Evolutionary conservation across 306 rosid species (phyloP).

Genomic region (Hippophae rhamnoides): DNA sequence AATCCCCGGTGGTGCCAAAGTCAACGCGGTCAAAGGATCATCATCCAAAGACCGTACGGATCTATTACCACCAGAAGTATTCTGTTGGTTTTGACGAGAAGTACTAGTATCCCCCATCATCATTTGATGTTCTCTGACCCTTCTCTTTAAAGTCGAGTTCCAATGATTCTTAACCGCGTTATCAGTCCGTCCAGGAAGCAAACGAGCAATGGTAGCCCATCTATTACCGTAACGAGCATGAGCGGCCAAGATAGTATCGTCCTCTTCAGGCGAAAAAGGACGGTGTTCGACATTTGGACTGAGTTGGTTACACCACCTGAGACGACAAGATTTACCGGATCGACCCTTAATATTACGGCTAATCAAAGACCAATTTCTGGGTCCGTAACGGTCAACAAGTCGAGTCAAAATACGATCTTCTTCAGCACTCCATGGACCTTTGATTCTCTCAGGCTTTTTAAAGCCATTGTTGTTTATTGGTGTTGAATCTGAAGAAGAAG

Average conservation of each 20-base stretch:
- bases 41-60: conserved; percentile 16
- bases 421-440: conserved; percentile 96
- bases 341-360: conserved; percentile 79
- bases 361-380: conserved; percentile 84
- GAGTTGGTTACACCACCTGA: conserved; percentile 93
- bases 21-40: conserved; percentile 82
- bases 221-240: conserved; percentile 74
- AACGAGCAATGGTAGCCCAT: conserved; percentile 94
- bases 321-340: conserved; percentile 90
- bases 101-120: background rate
- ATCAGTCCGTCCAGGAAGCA: conserved; percentile 92
- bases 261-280: conserved; percentile 72
- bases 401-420: conserved; percentile 75
- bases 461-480: background rate
- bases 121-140: conserved; percentile 22
- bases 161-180: conserved; percentile 95
- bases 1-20: conserved; percentile 78
- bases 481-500: conserved; percentile 53
- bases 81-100: too few relatives aligned
- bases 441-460: conserved; percentile 39
- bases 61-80: too few relatives aligned
- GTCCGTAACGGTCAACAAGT: conserved; percentile 69
- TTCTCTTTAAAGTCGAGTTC: conserved; percentile 87
- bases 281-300: conserved; percentile 84
- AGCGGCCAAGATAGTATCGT: conserved; percentile 62